These are phyloP conservation scores for Phyllostachys edulis DNA, from an alignment of 176 grass and related monocot species.

Conservation along the genomic window DNA sequence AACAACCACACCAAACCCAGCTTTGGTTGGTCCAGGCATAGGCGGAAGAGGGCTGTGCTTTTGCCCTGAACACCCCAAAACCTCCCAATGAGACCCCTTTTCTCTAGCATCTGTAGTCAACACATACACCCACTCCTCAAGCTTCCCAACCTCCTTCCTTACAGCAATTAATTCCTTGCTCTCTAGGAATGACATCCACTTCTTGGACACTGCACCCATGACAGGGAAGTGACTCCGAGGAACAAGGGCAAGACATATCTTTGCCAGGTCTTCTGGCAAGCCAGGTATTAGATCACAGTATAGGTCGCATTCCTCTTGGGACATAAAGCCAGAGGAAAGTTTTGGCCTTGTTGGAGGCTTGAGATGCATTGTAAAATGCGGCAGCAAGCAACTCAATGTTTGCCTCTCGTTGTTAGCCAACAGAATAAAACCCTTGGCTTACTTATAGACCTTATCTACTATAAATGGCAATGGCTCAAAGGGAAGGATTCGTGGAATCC, in stretches of 20 bases:
- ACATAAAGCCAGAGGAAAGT: slow-evolving; percentile 33
- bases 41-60: slow-evolving; percentile 55
- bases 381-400: slow-evolving; percentile 36
- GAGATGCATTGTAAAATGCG: slow-evolving; percentile 32
- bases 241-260: slow-evolving; percentile 73
- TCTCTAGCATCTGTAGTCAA: slow-evolving; percentile 50
- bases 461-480: slow-evolving; percentile 57
- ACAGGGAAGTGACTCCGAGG: slow-evolving; percentile 60
- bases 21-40: slow-evolving; percentile 72
- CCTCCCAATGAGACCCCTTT: slow-evolving; percentile 74
- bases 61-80: slow-evolving; percentile 42
- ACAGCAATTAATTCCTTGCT: slow-evolving; percentile 77
- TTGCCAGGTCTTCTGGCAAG: slow-evolving; percentile 89
- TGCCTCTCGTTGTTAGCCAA: slow-evolving; percentile 31
- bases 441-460: slow-evolving; percentile 39
- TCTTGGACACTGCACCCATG: slow-evolving; percentile 81
- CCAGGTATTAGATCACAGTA: slow-evolving; percentile 68
- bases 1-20: slow-evolving; percentile 74
- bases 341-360: slow-evolving; percentile 43
- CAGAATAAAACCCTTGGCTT: slow-evolving; percentile 1
- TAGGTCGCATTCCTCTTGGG: slow-evolving; percentile 22
- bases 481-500: slow-evolving; percentile 81
- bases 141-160: slow-evolving; percentile 64
- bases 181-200: slow-evolving; percentile 79
- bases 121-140: slow-evolving; percentile 79